Conservation (phyloP, 495 filamentous ascomycete species). For the Neurospora sp. region DNA sequence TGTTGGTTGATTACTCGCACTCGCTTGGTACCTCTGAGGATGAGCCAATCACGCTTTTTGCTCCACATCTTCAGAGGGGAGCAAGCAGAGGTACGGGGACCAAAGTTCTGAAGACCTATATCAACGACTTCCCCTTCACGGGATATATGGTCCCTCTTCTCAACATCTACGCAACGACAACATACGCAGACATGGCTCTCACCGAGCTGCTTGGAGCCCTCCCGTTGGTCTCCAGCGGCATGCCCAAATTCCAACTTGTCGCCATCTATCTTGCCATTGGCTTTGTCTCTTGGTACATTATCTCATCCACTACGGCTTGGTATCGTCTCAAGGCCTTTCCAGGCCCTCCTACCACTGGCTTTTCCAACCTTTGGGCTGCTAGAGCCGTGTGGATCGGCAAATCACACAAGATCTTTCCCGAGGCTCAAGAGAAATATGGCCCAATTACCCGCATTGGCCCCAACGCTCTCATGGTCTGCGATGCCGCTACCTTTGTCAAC, state of each 20-base stretch:
- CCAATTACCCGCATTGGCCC: slow-evolving; percentile 34
- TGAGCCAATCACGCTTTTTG: not conserved
- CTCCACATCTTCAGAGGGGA: not conserved
- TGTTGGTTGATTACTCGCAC: too few relatives aligned
- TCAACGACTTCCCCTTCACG: not conserved
- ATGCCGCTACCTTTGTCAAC: slow-evolving; percentile 16
- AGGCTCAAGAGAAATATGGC: slow-evolving; percentile 30
- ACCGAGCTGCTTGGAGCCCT: not conserved
- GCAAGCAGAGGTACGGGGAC: not conserved
- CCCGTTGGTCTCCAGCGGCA: not conserved
- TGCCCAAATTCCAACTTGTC: not conserved
- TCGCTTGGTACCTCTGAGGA: too few relatives aligned
- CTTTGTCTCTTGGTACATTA: slow-evolving; percentile 2
- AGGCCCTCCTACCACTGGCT: slow-evolving; percentile 9
- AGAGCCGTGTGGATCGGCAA: not conserved
- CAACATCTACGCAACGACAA: not conserved
- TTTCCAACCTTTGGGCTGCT: slow-evolving; percentile 13
- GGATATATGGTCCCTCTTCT: not conserved
- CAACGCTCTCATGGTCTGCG: slow-evolving; percentile 16
- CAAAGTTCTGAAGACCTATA: not conserved
- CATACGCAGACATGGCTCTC: not conserved
- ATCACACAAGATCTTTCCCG: not conserved
- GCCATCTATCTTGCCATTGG: not conserved
- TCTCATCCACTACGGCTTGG: slow-evolving; percentile 3
- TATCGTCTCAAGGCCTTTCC: slow-evolving; percentile 13